Percentiles rank a stretch among this genome's conserved stretches.
These are phyloP conservation scores for Annulohypoxylon moriforme DNA, from an alignment of 495 filamentous ascomycete genomes.

Conservation along the genomic window DNA sequence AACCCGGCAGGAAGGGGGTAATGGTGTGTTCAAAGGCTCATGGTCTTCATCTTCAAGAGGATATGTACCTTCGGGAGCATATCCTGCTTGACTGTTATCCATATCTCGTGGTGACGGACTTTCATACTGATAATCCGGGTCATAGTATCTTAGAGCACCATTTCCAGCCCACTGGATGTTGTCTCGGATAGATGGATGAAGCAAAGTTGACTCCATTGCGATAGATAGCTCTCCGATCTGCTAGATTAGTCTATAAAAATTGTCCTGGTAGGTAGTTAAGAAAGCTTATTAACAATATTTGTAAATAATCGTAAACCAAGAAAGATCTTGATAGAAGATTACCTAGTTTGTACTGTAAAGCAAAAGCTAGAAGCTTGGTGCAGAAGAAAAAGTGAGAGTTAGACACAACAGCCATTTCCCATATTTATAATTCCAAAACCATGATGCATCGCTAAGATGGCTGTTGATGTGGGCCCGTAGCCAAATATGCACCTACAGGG, in stretches of 20 bases:
- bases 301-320: background rate
- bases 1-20: background rate
- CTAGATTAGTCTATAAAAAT: too few species aligned
- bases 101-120: background rate
- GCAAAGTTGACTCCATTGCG: background rate
- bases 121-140: background rate
- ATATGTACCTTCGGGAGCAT: too few species aligned
- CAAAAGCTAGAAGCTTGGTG: background rate
- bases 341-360: background rate
- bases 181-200: background rate
- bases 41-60: too few species aligned
- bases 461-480: background rate
- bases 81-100: too few species aligned
- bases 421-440: background rate
- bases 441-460: background rate
- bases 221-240: too few species aligned
- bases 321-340: background rate
- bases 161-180: constrained; percentile 14
- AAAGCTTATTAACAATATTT: background rate
- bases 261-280: background rate
- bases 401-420: background rate
- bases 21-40: too few species aligned
- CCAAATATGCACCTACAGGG: background rate
- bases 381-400: background rate
- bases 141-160: background rate